Conservation (phyloP, 345 rosid species). For the Melaleuca quinquenervia region DNA sequence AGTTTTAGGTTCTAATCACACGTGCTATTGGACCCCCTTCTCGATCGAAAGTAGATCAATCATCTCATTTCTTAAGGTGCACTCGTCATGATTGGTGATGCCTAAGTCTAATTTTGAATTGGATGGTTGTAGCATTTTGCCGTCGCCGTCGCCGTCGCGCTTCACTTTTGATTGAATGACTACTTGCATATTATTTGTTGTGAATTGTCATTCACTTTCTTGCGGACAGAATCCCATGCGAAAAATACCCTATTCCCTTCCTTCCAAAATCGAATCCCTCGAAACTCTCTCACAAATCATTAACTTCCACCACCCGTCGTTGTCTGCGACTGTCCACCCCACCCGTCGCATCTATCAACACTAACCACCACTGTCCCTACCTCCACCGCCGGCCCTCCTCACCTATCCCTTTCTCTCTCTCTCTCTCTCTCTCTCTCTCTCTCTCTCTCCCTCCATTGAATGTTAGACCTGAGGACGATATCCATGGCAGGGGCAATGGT, state of each 20-base stretch:
- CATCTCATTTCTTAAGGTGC: not conserved
- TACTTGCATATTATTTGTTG: not conserved
- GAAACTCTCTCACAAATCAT: not conserved
- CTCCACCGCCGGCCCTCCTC: not conserved
- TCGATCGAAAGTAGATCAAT: not conserved
- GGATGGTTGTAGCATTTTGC: not conserved
- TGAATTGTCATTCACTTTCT: not conserved
- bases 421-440: not conserved
- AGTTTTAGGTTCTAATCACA: not conserved
- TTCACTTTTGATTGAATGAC: not conserved
- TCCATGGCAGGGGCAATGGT: not conserved
- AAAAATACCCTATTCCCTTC: not conserved
- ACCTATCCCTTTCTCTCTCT: not conserved
- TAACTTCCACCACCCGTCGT: not conserved
- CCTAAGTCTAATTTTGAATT: not conserved
- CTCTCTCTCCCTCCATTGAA: not conserved
- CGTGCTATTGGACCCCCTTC: not conserved
- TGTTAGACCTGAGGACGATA: not conserved
- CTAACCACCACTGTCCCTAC: not conserved
- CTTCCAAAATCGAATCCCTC: not conserved
- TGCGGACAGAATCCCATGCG: not conserved
- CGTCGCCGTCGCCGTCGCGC: fast-evolving
- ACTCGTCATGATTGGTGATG: not conserved
- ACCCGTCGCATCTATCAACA: not conserved
- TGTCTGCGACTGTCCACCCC: not conserved